Conservation (phyloP, 129 eudicot species). For the Flaveria brownii region DNA sequence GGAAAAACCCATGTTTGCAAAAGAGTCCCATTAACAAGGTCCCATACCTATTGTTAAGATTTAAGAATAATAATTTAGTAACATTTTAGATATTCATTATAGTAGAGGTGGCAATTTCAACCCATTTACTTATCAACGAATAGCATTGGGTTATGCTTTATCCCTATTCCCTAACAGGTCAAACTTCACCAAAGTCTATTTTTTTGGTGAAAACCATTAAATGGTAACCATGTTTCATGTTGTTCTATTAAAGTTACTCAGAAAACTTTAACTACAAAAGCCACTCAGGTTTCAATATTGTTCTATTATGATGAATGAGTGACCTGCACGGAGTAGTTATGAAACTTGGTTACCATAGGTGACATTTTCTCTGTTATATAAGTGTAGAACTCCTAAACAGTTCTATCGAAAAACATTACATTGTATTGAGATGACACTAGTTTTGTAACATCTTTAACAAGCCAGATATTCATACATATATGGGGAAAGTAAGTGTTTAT, state of each 20-base stretch:
- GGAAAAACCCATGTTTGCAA: constrained; percentile 36
- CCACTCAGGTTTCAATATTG: not conserved
- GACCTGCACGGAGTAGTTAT: not conserved
- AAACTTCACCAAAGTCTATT: not conserved
- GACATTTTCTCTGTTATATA: no score
- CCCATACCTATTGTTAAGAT: constrained; percentile 36
- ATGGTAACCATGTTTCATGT: not conserved
- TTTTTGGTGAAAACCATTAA: not conserved
- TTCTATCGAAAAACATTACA: not conserved
- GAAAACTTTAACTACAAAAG: not conserved
- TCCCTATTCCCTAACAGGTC: not conserved
- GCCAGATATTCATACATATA: not conserved
- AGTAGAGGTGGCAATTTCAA: not conserved
- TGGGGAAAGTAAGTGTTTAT: not conserved
- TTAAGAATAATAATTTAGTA: constrained; percentile 18
- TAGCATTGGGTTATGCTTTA: not conserved
- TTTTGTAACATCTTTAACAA: not conserved
- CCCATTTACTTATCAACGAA: not conserved
- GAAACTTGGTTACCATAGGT: not conserved
- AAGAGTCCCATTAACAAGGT: constrained; percentile 38
- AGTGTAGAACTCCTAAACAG: not conserved
- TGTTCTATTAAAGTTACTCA: not conserved
- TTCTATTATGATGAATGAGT: not conserved
- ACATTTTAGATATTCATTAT: constrained; percentile 3
- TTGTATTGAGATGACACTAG: not conserved